Evolutionary conservation across 805 yeast genomes (phyloP).

Genomic region (Nadsonia fulvescens): DNA sequence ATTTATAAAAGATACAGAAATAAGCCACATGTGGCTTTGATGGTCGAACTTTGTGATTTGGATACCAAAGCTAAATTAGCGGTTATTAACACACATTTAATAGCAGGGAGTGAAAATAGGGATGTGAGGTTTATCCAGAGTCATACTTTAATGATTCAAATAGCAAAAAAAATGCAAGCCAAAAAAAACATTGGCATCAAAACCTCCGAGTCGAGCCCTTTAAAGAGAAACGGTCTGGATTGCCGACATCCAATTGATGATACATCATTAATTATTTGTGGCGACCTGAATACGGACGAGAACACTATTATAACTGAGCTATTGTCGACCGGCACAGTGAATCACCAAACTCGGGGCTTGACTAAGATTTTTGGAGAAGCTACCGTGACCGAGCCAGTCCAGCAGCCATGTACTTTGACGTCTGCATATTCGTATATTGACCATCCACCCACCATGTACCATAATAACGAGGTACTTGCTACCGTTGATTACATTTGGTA

Average conservation of each 20-base stretch:
- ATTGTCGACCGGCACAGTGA: slow-evolving; percentile 61
- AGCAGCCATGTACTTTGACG: slow-evolving; percentile 62
- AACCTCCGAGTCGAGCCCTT: slow-evolving; percentile 15
- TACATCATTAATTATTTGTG: slow-evolving; percentile 83
- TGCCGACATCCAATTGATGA: too few species aligned
- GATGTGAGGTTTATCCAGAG: slow-evolving; percentile 95
- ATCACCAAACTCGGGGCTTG: slow-evolving; percentile 59
- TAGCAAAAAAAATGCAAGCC: too few species aligned
- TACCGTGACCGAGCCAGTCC: slow-evolving; percentile 78
- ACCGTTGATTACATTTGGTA: slow-evolving; percentile 94
- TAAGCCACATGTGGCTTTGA: too few species aligned
- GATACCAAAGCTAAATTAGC: too few species aligned
- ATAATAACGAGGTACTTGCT: slow-evolving; percentile 85
- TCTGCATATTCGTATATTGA: slow-evolving; percentile 77
- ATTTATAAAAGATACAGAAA: too few species aligned
- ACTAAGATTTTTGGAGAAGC: slow-evolving; percentile 81
- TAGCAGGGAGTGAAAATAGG: slow-evolving; percentile 93
- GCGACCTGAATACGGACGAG: slow-evolving; percentile 81
- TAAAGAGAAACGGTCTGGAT: too few species aligned
- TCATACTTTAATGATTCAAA: slow-evolving; percentile 75
- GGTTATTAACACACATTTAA: slow-evolving; percentile 86
- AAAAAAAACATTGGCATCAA: slow-evolving; percentile 39
- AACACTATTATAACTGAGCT: slow-evolving; percentile 87
- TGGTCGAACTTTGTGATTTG: too few species aligned
- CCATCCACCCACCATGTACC: slow-evolving; percentile 82